These are phyloP conservation scores for Wickerhamomyces queroliae DNA, from an alignment of 805 yeast species.

Conservation along the genomic window DNA sequence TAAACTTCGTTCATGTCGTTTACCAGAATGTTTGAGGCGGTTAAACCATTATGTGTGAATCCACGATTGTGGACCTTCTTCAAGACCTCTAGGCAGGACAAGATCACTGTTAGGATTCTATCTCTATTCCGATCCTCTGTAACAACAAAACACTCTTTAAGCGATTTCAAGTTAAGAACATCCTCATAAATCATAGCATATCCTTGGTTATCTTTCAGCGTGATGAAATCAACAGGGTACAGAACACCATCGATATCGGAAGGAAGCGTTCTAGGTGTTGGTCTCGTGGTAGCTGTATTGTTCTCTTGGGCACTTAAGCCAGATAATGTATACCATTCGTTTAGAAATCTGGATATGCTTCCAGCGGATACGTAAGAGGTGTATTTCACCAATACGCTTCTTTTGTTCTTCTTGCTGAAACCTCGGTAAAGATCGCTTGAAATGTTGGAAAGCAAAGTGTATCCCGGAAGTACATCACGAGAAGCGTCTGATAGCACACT, in stretches of 20 bases:
- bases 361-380: constrained; percentile 14
- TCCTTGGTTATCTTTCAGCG: constrained; percentile 8
- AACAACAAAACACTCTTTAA: constrained; percentile 11
- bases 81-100: constrained; percentile 21
- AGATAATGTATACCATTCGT: constrained; percentile 19
- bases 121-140: constrained; percentile 5
- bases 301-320: constrained; percentile 5
- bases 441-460: constrained; percentile 12
- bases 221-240: constrained; percentile 13
- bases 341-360: constrained; percentile 13
- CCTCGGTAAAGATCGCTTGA: constrained; percentile 17
- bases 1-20: constrained; percentile 29
- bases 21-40: constrained; percentile 32
- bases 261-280: constrained; percentile 10
- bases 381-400: constrained; percentile 14
- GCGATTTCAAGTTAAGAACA: constrained; percentile 10
- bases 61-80: constrained; percentile 32
- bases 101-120: constrained; percentile 17
- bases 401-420: constrained; percentile 9
- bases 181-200: constrained; percentile 16
- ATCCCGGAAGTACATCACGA: constrained; percentile 12
- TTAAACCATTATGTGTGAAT: constrained; percentile 42
- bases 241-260: constrained; percentile 11
- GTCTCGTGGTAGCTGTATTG: background rate
- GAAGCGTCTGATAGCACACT: constrained; percentile 4